Base-by-base conservation (phyloP, 108 stramenopile genomes). In the Cyclostephanos tholiformis region DNA sequence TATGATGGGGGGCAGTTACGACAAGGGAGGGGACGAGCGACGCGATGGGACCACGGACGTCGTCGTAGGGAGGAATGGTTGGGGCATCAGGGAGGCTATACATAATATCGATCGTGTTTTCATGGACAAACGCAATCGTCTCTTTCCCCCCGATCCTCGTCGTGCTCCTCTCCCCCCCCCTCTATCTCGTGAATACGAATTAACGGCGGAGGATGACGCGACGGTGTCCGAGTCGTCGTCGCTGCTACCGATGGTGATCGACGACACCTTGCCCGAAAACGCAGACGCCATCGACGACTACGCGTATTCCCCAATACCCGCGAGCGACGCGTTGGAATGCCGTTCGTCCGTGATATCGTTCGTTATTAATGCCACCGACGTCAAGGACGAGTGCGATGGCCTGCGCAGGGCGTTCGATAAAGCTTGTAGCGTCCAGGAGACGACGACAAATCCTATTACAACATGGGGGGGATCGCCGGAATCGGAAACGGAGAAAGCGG, bases 331-430 rank as follows among this genome's bases (percentile, higher is more conserved):
- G 17, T 84, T 91, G 14, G 75, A 87, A 32, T 95, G 93, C 67
- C 83, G 85, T 17, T 79, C 88, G 0, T 79, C 84, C 22, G 91
- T 95, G 19, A 65, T 92, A 26, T 83, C 82, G 23, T 95, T 88
- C 79, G 93, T 95, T 51, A 95, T 95, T 35, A 95, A 92, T 79
- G 93, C 93, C 9, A 92, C 93, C 5, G 91, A 95, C 71, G 74
- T 75, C 30, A 88, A 86, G 75, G 94, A 95, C 78, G 94, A 95
- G 79, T 95, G 94, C 75, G 90, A 91, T 55, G 94, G 94, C 38
- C 74, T 95, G 60, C 74, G 82, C 52, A 90, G 89, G 68, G 94
- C 91, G 5, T 95, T 89, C 65, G 91, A 90, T 67, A 84, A 88
- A 77, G 88, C 88, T 19, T 92, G 94, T 53, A 85, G 75, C 65